Base-by-base conservation (phyloP, 176 grass and related monocot species). In the Carex myosuroides region DNA sequence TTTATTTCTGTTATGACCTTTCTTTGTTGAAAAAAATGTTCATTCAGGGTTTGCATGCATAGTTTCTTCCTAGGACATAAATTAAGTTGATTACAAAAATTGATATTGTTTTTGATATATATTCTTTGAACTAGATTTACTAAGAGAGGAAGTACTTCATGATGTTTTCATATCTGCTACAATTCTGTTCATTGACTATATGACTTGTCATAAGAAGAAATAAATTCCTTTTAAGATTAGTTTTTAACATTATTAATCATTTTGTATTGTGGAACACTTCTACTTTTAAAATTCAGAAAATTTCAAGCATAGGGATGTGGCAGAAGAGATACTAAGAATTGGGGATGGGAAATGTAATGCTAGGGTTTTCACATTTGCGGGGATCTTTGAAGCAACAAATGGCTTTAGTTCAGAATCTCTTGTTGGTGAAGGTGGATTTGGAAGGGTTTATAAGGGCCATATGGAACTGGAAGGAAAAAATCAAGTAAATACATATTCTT, bases 391-490 rank as follows among this genome's bases (percentile, higher is more conserved):
- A 37, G 87, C 87, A 48, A 89, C 87, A 14, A 66, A 58, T 4
- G 73, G 81, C 44, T 89, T 89, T 78, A 86, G 56, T 53, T 56
- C 84, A 17, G 65, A 82, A 44, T 75, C 63, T 55, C 78, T 83
- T 65, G 83, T 89, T 18, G 87, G 87, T 48, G 87, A 89, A 66
- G 87, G 87, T 76, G 87, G 87, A 82, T 89, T 89, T 68, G 87
- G 87, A 58, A 82, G 84, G 52, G 87, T 89, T 17, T 89, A 89
- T 42, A 85, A 82, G 80, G 87, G 87, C 21, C 13, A 77, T 37
- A 75, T 89, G n/a, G 17, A 85, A 52, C 87, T 86, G 20, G 55
- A 85, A 52, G 77, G 80, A 48, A 81, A 55, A 60, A 78, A 48
- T 8, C 65, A 82, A 85, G 87, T 89, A 81, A 88, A 32, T 16